Conservation (phyloP, 1,284 basidiomycete species). For the Boletellus deceptivus region DNA sequence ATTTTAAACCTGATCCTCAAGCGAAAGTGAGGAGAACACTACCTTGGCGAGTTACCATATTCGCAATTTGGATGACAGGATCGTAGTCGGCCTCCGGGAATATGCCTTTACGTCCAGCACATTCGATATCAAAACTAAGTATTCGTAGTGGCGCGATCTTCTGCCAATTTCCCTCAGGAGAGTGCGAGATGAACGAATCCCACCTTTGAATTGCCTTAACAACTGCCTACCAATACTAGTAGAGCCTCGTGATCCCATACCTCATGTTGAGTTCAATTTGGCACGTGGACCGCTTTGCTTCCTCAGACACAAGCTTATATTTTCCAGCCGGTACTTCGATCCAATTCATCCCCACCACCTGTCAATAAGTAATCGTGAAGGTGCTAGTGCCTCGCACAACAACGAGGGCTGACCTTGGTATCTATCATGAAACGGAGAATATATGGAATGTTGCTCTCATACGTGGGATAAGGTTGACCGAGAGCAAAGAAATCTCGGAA, state of each 20-base stretch:
- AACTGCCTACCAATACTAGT: background rate
- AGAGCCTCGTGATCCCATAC: slow-evolving; percentile 40
- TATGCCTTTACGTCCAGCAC: slow-evolving; percentile 92
- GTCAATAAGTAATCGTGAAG: background rate
- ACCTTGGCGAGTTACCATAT: slow-evolving; percentile 97
- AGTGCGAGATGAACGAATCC: slow-evolving; percentile 81
- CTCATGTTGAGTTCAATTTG: slow-evolving; percentile 82
- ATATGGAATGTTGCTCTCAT: slow-evolving; percentile 90
- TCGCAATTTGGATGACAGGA: slow-evolving; percentile 96
- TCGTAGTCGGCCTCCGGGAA: slow-evolving; percentile 88
- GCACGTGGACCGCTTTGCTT: slow-evolving; percentile 72
- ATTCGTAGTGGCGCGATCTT: slow-evolving; percentile 88
- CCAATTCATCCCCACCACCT: slow-evolving; percentile 98
- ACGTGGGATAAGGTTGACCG: slow-evolving; percentile 60
- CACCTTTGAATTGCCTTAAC: slow-evolving; percentile 49
- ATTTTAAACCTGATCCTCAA: slow-evolving; percentile 1
- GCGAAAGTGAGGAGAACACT: slow-evolving; percentile 9
- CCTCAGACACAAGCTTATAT: slow-evolving; percentile 61
- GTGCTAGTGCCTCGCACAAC: background rate
- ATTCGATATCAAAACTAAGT: slow-evolving; percentile 96
- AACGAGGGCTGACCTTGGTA: slow-evolving; percentile 59
- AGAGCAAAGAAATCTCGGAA: slow-evolving; percentile 66
- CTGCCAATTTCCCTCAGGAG: slow-evolving; percentile 88
- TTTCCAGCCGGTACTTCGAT: slow-evolving; percentile 83
- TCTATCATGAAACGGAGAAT: slow-evolving; percentile 95